Percentiles rank a stretch among this genome's conserved stretches.
phyloP scores from a whole-genome alignment of 1,284 basidiomycete genomes.

The Malassezia pachydermatis region DNA sequence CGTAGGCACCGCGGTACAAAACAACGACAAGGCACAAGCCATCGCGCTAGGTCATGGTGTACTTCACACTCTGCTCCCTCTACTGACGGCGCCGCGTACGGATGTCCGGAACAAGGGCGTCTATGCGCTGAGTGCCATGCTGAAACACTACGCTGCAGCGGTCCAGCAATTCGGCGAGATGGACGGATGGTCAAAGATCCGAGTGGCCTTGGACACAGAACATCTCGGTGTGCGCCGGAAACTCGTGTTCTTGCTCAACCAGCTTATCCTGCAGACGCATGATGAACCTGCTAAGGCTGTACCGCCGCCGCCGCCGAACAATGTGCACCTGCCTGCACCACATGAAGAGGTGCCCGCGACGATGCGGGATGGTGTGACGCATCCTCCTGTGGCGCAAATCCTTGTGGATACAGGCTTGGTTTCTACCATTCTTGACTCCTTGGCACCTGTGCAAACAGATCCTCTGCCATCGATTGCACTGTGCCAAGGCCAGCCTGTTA shows the following conservation, averaged over 20 bases:
- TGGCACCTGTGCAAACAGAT: constrained; percentile 17
- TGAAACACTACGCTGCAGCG: constrained; percentile 71
- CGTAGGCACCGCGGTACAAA: constrained; percentile 84
- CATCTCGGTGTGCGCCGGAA: constrained; percentile 71
- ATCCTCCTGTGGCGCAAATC: constrained; percentile 41
- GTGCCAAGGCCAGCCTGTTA: neutral
- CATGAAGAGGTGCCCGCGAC: constrained; percentile 44
- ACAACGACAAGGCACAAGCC: constrained; percentile 77
- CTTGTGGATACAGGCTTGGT: constrained; percentile 31
- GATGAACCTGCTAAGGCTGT: constrained; percentile 1
- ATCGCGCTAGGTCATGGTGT: constrained; percentile 59
- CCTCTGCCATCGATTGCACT: constrained; percentile 17
- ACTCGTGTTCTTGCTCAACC: constrained; percentile 69
- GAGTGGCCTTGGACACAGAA: constrained; percentile 60
- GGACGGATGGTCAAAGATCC: constrained; percentile 63
- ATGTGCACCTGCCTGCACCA: constrained; percentile 24
- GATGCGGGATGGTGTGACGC: constrained; percentile 16
- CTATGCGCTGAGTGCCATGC: constrained; percentile 70
- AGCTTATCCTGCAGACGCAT: constrained; percentile 59
- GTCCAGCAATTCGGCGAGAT: constrained; percentile 56
- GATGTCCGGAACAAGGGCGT: constrained; percentile 60
- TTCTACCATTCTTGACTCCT: constrained; percentile 33
- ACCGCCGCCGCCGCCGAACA: constrained; percentile 49
- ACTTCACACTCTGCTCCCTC: constrained; percentile 52
- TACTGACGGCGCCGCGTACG: constrained; percentile 53